Percentiles rank a stretch among this genome's conserved stretches.
These are phyloP conservation scores for Melampsora americana DNA, from an alignment of 1,284 basidiomycete species.

Conservation along the genomic window DNA sequence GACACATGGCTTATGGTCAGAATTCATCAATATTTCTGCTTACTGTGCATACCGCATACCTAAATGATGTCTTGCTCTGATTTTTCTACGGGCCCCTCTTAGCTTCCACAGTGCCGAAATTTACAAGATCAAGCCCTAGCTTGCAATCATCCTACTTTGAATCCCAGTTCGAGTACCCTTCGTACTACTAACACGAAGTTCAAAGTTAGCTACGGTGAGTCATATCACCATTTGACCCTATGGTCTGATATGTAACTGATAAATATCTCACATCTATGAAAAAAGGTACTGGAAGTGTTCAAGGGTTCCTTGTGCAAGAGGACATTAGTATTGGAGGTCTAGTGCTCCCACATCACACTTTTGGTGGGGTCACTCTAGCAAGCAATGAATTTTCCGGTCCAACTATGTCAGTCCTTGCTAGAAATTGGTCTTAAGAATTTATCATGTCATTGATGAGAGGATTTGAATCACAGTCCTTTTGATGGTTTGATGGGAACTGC, in stretches of 20 bases:
- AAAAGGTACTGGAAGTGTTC: constrained; percentile 62
- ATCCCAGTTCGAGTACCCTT: constrained; percentile 67
- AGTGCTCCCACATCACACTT: constrained; percentile 63
- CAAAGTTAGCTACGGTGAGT: constrained; percentile 25
- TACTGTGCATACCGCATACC: too few relatives aligned
- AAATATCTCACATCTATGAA: background rate
- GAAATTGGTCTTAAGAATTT: background rate
- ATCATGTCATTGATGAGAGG: too few relatives aligned
- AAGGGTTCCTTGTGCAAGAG: constrained; percentile 67
- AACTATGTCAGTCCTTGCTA: constrained; percentile 22
- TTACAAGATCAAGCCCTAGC: constrained; percentile 43
- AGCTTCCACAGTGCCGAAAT: constrained; percentile 59
- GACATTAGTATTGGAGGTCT: constrained; percentile 68
- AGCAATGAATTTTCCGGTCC: constrained; percentile 63
- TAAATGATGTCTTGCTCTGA: background rate
- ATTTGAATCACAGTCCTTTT: constrained; percentile 59
- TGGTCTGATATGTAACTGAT: background rate
- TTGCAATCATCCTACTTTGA: constrained; percentile 69
- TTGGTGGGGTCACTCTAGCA: constrained; percentile 69
- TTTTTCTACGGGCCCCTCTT: constrained; percentile 54
- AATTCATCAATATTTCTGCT: too few relatives aligned
- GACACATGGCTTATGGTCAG: constrained; percentile 71
- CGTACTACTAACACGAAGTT: constrained; percentile 53
- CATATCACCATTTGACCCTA: background rate
- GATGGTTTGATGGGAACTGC: constrained; percentile 83